Percentiles rank a stretch among this genome's conserved stretches.
phyloP scores from a whole-genome alignment of 208 protist genomes.

The Trypanosoma caninum region DNA sequence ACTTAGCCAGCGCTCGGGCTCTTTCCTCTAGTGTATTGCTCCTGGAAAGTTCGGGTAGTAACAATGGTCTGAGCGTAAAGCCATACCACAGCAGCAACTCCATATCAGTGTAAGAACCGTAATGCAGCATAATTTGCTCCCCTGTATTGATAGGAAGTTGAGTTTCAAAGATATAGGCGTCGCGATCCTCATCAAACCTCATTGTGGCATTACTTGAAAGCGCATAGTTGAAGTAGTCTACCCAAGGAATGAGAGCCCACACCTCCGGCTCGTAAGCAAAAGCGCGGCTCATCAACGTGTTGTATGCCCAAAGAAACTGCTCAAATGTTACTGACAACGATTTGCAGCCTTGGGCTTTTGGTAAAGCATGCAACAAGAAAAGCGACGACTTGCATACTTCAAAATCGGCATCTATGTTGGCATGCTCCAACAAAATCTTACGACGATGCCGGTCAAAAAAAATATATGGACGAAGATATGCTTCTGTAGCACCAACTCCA shows the following conservation, averaged over 20 bases:
- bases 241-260: slow-evolving; percentile 90
- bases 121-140: slow-evolving; percentile 78
- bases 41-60: slow-evolving; percentile 37
- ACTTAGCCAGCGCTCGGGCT: slow-evolving; percentile 3
- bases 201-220: slow-evolving; percentile 68
- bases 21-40: background rate
- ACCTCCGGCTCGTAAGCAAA: slow-evolving; percentile 77
- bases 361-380: slow-evolving; percentile 23
- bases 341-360: background rate
- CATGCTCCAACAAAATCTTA: slow-evolving; percentile 45
- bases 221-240: slow-evolving; percentile 93
- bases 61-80: slow-evolving; percentile 66
- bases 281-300: slow-evolving; percentile 83
- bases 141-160: slow-evolving; percentile 27
- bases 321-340: slow-evolving; percentile 20
- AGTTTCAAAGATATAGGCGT: slow-evolving; percentile 61
- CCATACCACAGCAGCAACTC: slow-evolving; percentile 91
- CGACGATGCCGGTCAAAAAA: slow-evolving; percentile 39
- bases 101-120: slow-evolving; percentile 84
- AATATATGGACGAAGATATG: slow-evolving; percentile 25
- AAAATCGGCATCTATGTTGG: slow-evolving; percentile 32
- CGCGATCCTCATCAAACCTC: slow-evolving; percentile 26
- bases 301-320: slow-evolving; percentile 83
- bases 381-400: slow-evolving; percentile 32
- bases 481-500: slow-evolving; percentile 1